Conservation (phyloP, 495 filamentous ascomycete genomes). For the Xylaria acuta region DNA sequence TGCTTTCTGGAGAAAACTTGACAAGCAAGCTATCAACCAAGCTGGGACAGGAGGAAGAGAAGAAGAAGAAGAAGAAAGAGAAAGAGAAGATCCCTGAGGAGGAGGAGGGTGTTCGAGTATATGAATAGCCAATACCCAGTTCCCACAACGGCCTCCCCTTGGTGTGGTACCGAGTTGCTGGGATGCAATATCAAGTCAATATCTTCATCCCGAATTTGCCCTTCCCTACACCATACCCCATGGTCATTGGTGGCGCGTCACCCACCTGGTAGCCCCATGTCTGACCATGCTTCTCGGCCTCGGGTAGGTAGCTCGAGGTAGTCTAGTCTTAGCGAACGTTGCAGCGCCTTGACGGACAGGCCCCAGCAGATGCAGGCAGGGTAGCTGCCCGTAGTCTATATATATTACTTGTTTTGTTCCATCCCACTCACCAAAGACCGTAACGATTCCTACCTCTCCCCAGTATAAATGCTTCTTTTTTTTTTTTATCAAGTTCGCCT, state of each 20-base stretch:
- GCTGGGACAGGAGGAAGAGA: background rate
- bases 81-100: background rate
- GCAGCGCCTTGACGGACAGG: background rate
- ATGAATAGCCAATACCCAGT: slow-evolving; percentile 1
- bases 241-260: slow-evolving; percentile 14
- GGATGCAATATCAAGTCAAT: background rate
- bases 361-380: slow-evolving; percentile 3
- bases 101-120: background rate
- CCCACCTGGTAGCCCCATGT: slow-evolving; percentile 3
- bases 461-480: background rate
- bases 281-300: background rate
- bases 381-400: background rate
- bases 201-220: slow-evolving; percentile 6
- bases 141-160: background rate
- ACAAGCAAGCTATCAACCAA: background rate
- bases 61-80: background rate
- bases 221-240: background rate
- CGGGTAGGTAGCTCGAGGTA: background rate
- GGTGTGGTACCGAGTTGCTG: background rate
- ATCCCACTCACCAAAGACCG: background rate
- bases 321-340: slow-evolving; percentile 1
- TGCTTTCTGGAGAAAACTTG: background rate
- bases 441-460: no score
- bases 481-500: background rate
- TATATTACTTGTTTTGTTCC: background rate